phyloP scores from a whole-genome alignment of 345 rosid species.

The Populus euphratica region DNA sequence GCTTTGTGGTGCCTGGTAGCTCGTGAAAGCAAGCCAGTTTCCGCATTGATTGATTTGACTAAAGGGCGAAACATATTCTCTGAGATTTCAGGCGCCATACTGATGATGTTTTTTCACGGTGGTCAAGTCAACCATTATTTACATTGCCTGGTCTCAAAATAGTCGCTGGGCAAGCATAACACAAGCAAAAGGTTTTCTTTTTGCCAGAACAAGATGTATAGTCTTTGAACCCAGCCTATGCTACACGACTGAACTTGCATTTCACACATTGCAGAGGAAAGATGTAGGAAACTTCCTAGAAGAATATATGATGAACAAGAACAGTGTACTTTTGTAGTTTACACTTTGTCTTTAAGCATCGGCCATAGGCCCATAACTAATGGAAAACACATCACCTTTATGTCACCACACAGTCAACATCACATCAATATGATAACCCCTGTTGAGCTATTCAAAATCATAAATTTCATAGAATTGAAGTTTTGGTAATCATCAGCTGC shows the following conservation, averaged over 20 bases:
- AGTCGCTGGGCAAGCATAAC: background rate
- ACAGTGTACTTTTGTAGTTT: conserved; percentile 11
- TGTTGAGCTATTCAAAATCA: background rate
- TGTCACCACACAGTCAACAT: conserved; percentile 25
- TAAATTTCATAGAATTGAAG: background rate
- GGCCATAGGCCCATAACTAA: conserved; percentile 14
- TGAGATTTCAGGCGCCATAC: background rate
- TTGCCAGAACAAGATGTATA: no score
- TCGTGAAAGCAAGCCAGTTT: background rate
- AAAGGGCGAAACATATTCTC: background rate
- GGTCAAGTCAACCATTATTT: background rate
- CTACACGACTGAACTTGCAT: background rate
- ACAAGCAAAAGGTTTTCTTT: no score
- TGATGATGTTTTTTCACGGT: background rate
- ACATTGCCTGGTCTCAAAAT: background rate
- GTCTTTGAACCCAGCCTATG: background rate
- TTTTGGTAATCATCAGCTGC: background rate
- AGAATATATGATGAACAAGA: conserved; percentile 14
- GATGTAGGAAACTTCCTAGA: conserved; percentile 40
- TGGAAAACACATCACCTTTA: conserved; percentile 21
- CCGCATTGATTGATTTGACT: background rate
- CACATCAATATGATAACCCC: background rate
- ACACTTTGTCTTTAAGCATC: conserved; percentile 23
- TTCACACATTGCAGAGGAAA: conserved; percentile 18
- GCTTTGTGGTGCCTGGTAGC: background rate